phyloP scores from a whole-genome alignment of 1,284 basidiomycete species.

The Hemileia vastatrix region DNA sequence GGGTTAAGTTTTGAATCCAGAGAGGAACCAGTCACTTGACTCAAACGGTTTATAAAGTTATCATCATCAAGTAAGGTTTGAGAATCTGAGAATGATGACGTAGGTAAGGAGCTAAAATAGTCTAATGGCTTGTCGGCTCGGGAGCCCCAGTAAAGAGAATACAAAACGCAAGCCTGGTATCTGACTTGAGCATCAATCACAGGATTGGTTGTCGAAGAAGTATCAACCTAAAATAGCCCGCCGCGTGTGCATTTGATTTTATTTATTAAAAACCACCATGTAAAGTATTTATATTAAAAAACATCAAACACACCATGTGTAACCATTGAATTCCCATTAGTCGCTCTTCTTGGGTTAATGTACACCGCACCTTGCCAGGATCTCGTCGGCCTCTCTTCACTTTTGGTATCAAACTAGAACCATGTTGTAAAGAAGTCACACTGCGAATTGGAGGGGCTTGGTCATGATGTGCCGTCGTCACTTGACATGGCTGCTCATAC shows the following conservation, averaged over 20 bases:
- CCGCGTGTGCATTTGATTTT: neutral
- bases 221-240: constrained; percentile 8
- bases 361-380: constrained; percentile 19
- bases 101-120: no score
- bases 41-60: neutral
- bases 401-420: no score
- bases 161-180: constrained; percentile 18
- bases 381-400: no score
- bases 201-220: constrained; percentile 12
- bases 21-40: neutral
- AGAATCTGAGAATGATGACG: no score
- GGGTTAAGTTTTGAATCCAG: neutral
- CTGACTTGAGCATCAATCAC: constrained; percentile 8
- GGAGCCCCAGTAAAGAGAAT: constrained; percentile 19
- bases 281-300: neutral
- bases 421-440: no score
- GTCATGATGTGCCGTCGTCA: no score
- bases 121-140: neutral
- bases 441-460: no score
- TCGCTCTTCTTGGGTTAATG: constrained; percentile 7
- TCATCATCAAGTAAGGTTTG: neutral
- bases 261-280: neutral
- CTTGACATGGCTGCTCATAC: no score
- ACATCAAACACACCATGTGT: constrained; percentile 8
- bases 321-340: constrained; percentile 18